Percentiles rank a stretch among this genome's conserved stretches.
Conservation (phyloP, 768 basidiomycete species). For the Phaffia australis region DNA sequence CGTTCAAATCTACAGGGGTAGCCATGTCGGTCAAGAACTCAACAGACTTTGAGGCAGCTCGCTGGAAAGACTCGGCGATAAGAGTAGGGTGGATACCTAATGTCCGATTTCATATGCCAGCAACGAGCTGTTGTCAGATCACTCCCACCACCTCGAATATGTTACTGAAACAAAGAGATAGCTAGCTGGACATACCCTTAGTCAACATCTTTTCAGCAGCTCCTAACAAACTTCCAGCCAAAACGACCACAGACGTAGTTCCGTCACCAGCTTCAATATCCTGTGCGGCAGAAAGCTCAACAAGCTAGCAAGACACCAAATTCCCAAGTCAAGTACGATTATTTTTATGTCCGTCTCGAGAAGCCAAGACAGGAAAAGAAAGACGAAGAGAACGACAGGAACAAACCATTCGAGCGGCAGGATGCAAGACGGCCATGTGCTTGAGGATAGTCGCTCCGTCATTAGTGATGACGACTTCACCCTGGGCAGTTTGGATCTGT, state of each 20-base stretch:
- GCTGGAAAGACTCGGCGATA: slow-evolving; percentile 89
- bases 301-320: slow-evolving; percentile 53
- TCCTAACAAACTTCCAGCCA: slow-evolving; percentile 82
- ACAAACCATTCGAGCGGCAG: slow-evolving; percentile 92
- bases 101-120: not conserved
- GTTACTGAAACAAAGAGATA: not conserved
- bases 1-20: slow-evolving; percentile 78
- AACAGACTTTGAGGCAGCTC: slow-evolving; percentile 81
- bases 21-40: slow-evolving; percentile 90
- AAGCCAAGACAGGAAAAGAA: not conserved
- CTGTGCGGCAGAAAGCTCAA: slow-evolving; percentile 94
- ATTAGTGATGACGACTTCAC: slow-evolving; percentile 95
- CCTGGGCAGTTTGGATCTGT: slow-evolving; percentile 90
- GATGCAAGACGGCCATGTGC: slow-evolving; percentile 83
- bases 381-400: not conserved
- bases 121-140: not conserved
- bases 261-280: slow-evolving; percentile 98
- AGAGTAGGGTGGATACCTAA: slow-evolving; percentile 83
- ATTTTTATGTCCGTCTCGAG: not conserved
- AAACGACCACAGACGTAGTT: slow-evolving; percentile 91
- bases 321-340: not conserved
- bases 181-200: slow-evolving; percentile 50
- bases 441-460: slow-evolving; percentile 97
- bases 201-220: slow-evolving; percentile 94
- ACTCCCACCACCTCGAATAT: not conserved